Base-by-base conservation (phyloP, 148 eudicot genomes). In the Diospyros kaki region DNA sequence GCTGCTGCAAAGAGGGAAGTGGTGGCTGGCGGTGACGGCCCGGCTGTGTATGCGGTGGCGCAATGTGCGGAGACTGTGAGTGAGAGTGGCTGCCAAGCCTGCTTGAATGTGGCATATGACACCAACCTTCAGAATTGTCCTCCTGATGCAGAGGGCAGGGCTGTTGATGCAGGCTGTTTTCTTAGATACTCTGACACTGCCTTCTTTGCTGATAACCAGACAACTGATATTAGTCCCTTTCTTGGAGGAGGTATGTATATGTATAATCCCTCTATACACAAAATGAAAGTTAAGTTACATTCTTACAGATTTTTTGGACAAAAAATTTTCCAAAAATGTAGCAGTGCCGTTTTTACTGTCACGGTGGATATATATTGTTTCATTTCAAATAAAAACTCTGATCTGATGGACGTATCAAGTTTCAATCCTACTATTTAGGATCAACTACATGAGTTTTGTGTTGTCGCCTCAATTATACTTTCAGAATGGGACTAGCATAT, bases 121-220 rank as follows among this genome's bases (percentile, higher is more conserved):
- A 28, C 28, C 28, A 81, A 76, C 76, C 78, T 86, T 54, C 48
- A 66, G 14, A 72, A 68, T 73, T 86, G 88, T 46, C 81, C 81
- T 38, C 86, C 86, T 13, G 64, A 63, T 39, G 50, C 79, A 5
- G 83, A 83, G 39, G 88, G 79, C 17, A 76, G 80, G 66, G 82
- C 83, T 69, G 62, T 76, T 53, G 86, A 86, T 65, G 84, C 81
- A 0, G 84, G 82, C 48, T 86, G 88, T 45, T 86, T 83, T 53
- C 58, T 83, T 46, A 66, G 88, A 62, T 86, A 78, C 74, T 81
- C 86, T 0, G 75, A 55, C 45, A 73, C 72, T 13, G 46, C 82
- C 28, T 86, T 86, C 51, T 86, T 86, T 46, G 50, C 74, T 41
- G 86, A 74, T 77, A 86, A 83, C 65, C 84, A 83, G 80, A 86